A percentile compares a stretch with the other conserved stretches of the same genome.
These are phyloP conservation scores for Meira nashicola DNA, from an alignment of 1,284 basidiomycete genomes.

Conservation along the genomic window DNA sequence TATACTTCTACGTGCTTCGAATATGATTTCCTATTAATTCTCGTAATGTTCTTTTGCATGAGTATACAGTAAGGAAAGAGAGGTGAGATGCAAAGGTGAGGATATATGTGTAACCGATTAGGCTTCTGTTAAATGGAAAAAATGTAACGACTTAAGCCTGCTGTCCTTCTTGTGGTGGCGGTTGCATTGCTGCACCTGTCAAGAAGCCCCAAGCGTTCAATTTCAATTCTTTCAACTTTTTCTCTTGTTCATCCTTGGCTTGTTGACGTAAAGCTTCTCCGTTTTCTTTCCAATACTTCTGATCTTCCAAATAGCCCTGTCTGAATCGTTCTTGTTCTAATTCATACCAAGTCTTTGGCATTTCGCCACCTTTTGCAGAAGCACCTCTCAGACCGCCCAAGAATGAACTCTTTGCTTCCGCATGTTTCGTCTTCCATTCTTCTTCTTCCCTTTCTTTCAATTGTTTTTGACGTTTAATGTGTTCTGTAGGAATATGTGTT, in stretches of 20 bases:
- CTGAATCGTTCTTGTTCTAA: slow-evolving; percentile 83
- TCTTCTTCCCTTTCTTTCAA: slow-evolving; percentile 51
- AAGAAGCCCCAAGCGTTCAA: slow-evolving; percentile 39
- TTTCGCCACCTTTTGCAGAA: background rate
- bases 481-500: slow-evolving; percentile 70
- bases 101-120: no score
- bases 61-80: no score
- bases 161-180: slow-evolving; percentile 10
- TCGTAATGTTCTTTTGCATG: no score
- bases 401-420: slow-evolving; percentile 25
- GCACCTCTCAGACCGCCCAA: slow-evolving; percentile 3
- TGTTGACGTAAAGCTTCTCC: slow-evolving; percentile 73
- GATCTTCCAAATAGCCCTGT: slow-evolving; percentile 75
- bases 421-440: slow-evolving; percentile 63
- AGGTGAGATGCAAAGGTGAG: no score
- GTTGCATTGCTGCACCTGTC: slow-evolving; percentile 15
- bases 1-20: no score
- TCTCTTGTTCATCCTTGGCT: slow-evolving; percentile 75
- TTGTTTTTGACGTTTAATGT: slow-evolving; percentile 61
- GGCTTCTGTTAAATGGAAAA: no score
- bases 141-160: background rate
- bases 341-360: slow-evolving; percentile 71
- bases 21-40: no score
- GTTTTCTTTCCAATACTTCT: slow-evolving; percentile 77
- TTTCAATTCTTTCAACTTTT: slow-evolving; percentile 61